Conservation (phyloP, 2,329 filamentous ascomycete genomes). For the Sphaerulina populicola region DNA sequence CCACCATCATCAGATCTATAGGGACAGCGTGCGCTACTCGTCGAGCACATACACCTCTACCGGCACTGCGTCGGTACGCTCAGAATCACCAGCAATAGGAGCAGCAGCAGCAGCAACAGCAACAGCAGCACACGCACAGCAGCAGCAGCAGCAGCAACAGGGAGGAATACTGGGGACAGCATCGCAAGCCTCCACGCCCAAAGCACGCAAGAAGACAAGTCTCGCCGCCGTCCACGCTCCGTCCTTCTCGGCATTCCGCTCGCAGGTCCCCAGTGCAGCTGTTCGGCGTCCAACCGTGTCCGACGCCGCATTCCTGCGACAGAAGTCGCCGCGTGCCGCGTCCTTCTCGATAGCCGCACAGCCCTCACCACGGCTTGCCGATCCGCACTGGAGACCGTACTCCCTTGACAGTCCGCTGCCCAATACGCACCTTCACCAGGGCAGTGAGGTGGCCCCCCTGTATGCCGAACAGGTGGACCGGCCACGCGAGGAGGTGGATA, state of each 20-base stretch:
- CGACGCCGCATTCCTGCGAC: constrained; percentile 38
- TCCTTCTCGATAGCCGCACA: constrained; percentile 38
- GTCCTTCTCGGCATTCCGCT: constrained; percentile 40
- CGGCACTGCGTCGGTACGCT: constrained; percentile 8
- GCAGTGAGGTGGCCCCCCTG: constrained; percentile 4
- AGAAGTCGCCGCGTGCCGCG: constrained; percentile 42
- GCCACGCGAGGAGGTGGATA: constrained; percentile 4
- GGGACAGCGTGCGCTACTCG: constrained; percentile 1
- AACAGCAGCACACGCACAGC: constrained; percentile 21
- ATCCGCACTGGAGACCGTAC: constrained; percentile 24
- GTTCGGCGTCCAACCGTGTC: constrained; percentile 3
- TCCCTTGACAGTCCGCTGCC: constrained; percentile 31
- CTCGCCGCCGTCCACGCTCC: constrained; percentile 27
- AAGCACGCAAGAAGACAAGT: constrained; percentile 7
- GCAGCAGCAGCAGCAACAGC: constrained; percentile 29
- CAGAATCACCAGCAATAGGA: constrained; percentile 20
- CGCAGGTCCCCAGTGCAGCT: constrained; percentile 26
- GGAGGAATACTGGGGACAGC: not conserved
- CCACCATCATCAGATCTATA: not conserved
- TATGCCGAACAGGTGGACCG: not conserved
- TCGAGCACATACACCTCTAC: constrained; percentile 9
- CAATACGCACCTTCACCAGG: not conserved
- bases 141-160: not conserved
- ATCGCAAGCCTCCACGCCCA: not conserved
- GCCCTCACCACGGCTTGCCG: constrained; percentile 35